phyloP scores from a whole-genome alignment of 495 filamentous ascomycete species.

The Podospora appendiculata region DNA sequence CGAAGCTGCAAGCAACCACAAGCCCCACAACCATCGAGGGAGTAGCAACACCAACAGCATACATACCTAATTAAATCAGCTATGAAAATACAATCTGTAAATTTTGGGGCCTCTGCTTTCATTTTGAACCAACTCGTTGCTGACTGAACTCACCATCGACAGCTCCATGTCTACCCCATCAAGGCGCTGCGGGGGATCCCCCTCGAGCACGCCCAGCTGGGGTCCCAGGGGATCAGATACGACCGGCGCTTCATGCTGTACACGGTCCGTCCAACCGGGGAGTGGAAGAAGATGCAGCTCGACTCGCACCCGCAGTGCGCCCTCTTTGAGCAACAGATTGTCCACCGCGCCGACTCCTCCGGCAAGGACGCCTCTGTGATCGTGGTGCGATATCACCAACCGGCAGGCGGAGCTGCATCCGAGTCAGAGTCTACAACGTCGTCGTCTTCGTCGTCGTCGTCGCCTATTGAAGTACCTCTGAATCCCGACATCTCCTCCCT shows the following conservation, averaged over 20 bases:
- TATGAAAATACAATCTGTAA: conserved; percentile 16
- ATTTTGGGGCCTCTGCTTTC: not conserved
- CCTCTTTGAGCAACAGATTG: conserved; percentile 57
- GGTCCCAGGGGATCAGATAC: conserved; percentile 59
- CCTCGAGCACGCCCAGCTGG: conserved; percentile 48
- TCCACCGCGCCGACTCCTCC: not conserved
- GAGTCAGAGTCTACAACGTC: not conserved
- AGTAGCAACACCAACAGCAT: not conserved
- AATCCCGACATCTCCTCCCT: conserved; percentile 44
- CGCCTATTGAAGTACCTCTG: conserved; percentile 49
- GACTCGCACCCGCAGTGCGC: conserved; percentile 54
- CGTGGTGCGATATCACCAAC: conserved; percentile 46
- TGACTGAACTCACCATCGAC: not conserved
- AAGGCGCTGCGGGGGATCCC: conserved; percentile 68
- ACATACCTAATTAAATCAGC: not conserved
- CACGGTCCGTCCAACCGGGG: conserved; percentile 20
- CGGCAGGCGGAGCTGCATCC: not conserved
- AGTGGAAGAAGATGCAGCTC: conserved; percentile 60
- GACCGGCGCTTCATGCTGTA: conserved; percentile 79
- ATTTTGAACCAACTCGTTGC: not conserved
- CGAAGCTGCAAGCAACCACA: too few species aligned
- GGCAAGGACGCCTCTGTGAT: conserved; percentile 23
- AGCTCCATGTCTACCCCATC: conserved; percentile 87
- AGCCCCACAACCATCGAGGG: too few species aligned
- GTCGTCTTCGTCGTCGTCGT: conserved; percentile 6